These are phyloP conservation scores for Pontederia paniculata DNA, from an alignment of 176 grass and related monocot species.

Conservation along the genomic window DNA sequence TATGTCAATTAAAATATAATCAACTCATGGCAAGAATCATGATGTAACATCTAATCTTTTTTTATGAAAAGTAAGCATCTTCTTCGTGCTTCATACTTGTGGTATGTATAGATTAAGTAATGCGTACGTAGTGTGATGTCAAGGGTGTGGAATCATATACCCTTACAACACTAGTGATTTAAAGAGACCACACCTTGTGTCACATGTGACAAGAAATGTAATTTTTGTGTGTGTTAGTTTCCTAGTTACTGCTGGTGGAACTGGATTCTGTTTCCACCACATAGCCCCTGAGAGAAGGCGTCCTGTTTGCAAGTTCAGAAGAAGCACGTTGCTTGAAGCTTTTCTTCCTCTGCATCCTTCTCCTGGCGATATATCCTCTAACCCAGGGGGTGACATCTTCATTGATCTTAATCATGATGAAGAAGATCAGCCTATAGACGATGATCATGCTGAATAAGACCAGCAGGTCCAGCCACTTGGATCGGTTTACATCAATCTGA, in stretches of 20 bases:
- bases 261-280: conserved; percentile 70
- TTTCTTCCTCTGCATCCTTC: conserved; percentile 56
- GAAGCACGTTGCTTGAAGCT: not conserved
- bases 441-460: conserved; percentile 94
- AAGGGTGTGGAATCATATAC: no score
- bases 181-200: not conserved
- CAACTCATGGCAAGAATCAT: no score
- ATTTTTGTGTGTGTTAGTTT: not conserved
- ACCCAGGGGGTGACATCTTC: conserved; percentile 88
- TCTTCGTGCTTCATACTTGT: no score
- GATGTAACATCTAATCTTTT: no score
- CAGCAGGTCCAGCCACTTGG: conserved; percentile 68
- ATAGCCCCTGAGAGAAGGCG: conserved; percentile 76
- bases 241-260: conserved; percentile 20
- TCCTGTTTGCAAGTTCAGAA: conserved; percentile 36
- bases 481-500: conserved; percentile 65
- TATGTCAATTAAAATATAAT: no score
- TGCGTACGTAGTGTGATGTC: no score
- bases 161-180: no score
- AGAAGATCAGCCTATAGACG: conserved; percentile 90
- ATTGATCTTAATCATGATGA: conserved; percentile 85
- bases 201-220: not conserved
- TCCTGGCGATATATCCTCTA: conserved; percentile 68
- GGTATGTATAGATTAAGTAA: no score
- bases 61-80: no score